These are phyloP conservation scores for Metschnikowia cerradonensis DNA, from an alignment of 805 yeast species.

Conservation along the genomic window DNA sequence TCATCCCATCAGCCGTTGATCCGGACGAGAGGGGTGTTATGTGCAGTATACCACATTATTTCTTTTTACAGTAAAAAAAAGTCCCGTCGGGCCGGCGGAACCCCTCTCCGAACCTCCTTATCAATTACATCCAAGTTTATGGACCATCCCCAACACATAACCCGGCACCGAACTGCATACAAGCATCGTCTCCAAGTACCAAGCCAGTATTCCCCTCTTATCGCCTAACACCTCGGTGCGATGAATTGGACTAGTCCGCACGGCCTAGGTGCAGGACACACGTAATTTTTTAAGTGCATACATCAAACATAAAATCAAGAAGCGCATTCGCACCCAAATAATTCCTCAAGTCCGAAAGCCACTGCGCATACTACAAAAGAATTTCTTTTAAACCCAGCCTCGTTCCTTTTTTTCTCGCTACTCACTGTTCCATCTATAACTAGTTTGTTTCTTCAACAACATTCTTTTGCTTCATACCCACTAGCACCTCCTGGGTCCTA, in stretches of 20 bases:
- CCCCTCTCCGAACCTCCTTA: background rate
- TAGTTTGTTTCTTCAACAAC: background rate
- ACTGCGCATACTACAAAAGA: background rate
- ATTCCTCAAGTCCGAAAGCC: conserved; percentile 2
- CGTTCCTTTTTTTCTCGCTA: background rate
- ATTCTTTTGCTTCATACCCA: background rate
- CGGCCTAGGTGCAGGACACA: background rate
- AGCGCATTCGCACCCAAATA: conserved; percentile 4
- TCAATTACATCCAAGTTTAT: too few species aligned
- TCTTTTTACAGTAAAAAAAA: background rate
- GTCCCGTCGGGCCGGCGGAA: background rate
- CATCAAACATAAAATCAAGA: conserved; percentile 1
- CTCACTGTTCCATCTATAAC: background rate
- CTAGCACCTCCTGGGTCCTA: background rate
- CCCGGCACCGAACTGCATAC: background rate
- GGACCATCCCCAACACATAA: too few species aligned
- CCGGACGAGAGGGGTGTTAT: background rate
- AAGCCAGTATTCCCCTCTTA: background rate
- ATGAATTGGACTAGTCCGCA: background rate
- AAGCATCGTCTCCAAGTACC: background rate
- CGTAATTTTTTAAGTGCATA: conserved; percentile 4
- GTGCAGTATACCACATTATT: background rate
- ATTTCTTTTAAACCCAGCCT: background rate
- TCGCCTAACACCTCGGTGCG: background rate
- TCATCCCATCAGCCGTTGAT: background rate